A percentile compares a stretch with the other conserved stretches of the same genome.
phyloP scores from a whole-genome alignment of 2,329 filamentous ascomycete genomes.

The Arachnomyces sp. region DNA sequence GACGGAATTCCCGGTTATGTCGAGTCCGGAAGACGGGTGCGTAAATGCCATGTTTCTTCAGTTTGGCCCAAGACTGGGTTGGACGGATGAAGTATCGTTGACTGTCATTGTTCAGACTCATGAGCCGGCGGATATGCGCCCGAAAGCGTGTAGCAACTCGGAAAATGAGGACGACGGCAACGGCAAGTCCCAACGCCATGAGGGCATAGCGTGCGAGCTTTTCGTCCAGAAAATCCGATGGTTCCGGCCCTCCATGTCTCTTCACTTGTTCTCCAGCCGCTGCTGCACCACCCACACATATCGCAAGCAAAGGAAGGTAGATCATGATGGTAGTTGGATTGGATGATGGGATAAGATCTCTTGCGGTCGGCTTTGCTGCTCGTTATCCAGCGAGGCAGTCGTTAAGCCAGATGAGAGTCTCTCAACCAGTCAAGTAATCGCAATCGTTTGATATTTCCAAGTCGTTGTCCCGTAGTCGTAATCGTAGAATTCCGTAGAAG shows the following conservation, averaged over 20 bases:
- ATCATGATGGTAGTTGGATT: too few relatives aligned
- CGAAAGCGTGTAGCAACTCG: conserved; percentile 54
- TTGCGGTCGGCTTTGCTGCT: too few relatives aligned
- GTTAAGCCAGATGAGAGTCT: too few relatives aligned
- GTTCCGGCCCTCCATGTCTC: conserved; percentile 15
- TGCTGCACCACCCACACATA: too few relatives aligned
- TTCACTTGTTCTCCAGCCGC: not conserved
- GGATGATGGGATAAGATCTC: not conserved
- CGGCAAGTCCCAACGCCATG: conserved; percentile 57
- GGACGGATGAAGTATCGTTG: conserved; percentile 70
- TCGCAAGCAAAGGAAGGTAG: too few relatives aligned
- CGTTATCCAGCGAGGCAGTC: too few relatives aligned
- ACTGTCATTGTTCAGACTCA: conserved; percentile 68
- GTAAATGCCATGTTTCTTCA: conserved; percentile 61
- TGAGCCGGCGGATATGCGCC: conserved; percentile 64
- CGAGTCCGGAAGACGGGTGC: conserved; percentile 38
- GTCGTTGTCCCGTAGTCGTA: too few relatives aligned
- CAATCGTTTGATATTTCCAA: too few relatives aligned
- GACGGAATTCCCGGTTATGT: conserved; percentile 39
- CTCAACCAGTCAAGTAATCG: too few relatives aligned
- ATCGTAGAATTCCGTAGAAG: too few relatives aligned
- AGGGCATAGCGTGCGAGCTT: conserved; percentile 55
- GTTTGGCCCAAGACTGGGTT: conserved; percentile 48
- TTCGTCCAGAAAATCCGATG: conserved; percentile 39
- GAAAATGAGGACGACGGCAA: conserved; percentile 59